Evolutionary conservation across 257 asterid species (phyloP), one percentile per base, ranked within the genome.

Genomic region (Nicotiana noctiflora): DNA sequence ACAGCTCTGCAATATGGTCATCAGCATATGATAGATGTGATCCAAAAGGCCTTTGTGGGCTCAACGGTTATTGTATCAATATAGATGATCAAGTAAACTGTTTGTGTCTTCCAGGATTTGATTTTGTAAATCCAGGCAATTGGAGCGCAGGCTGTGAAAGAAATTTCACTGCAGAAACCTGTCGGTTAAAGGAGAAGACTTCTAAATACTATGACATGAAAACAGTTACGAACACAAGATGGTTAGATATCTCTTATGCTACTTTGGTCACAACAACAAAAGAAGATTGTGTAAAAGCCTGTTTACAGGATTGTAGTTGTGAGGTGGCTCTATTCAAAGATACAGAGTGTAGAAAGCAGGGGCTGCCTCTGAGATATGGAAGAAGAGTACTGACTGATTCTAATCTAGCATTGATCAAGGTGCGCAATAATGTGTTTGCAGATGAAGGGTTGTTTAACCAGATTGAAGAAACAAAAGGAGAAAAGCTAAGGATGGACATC

Each of bases 271-370:
- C 21, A 10, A n/a, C 2, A 8, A 86, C 52, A 4, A 31, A 19
- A 66, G 92, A 89, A 6, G 81, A 60, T 3, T 89, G 97, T 62
- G 51, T 7, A 17, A 56, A 65, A 9, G 88, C 89, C 1, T 91
- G 93, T 82, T 77, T 84, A 0, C 82, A 83, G 18, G 94, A 91
- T 79, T 91, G 93, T 51, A 88, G 81, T n/a, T 88, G 97, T 56
- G 93, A 88, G 13, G 89, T 72, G 1, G 92, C 93, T 27, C 27
- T 84, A 18, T 88, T 77, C 74, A 37, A 18, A 12, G 78, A 81
- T 29, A 29, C 64, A 0, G 4, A 3, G 1, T 90, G 97, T 78
- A 46, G 25, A 25, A 92, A 85, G 87, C 91, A 92, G 57, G 78
- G 83, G 87, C 84, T 90, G 12, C 96, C 96, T 1, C 51, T 92